These are phyloP conservation scores for Cryphonectria nitschkei DNA, from an alignment of 2,329 filamentous ascomycete species.

Conservation along the genomic window DNA sequence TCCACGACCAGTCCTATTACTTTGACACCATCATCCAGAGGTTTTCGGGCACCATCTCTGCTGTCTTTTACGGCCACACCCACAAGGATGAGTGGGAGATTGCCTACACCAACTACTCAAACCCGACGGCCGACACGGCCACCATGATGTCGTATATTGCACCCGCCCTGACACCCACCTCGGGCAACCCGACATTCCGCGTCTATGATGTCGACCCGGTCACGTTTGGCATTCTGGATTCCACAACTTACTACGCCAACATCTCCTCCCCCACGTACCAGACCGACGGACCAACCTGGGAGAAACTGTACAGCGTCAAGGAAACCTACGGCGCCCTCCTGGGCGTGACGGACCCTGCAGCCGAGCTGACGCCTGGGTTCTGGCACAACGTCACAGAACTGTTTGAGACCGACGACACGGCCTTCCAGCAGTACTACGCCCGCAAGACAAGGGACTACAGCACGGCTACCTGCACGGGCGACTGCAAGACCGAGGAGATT, in stretches of 20 bases:
- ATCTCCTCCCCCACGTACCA: conserved; percentile 50
- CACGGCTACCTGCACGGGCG: conserved; percentile 38
- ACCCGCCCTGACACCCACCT: conserved; percentile 58
- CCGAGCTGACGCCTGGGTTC: conserved; percentile 55
- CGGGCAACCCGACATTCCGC: conserved; percentile 59
- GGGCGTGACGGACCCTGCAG: conserved; percentile 40
- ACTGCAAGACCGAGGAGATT: conserved; percentile 41
- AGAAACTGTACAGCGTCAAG: conserved; percentile 59
- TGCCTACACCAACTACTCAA: conserved; percentile 53
- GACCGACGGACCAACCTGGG: conserved; percentile 53
- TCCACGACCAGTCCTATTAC: conserved; percentile 53
- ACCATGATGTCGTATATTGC: conserved; percentile 56
- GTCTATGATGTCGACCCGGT: conserved; percentile 62
- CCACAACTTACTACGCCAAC: conserved; percentile 58
- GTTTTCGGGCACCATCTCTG: conserved; percentile 57
- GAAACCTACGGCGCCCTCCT: conserved; percentile 54
- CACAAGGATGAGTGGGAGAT: conserved; percentile 61
- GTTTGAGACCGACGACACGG: conserved; percentile 40
- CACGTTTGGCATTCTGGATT: conserved; percentile 59
- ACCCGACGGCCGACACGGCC: conserved; percentile 47
- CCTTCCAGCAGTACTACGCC: conserved; percentile 44
- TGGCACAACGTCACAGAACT: conserved; percentile 48
- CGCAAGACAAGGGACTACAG: conserved; percentile 42
- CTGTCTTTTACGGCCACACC: conserved; percentile 59
- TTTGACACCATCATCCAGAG: conserved; percentile 58